Percentiles rank a stretch among this genome's conserved stretches.
Conservation (phyloP, 2,329 filamentous ascomycete species). For the Aspergillus neotritici region DNA sequence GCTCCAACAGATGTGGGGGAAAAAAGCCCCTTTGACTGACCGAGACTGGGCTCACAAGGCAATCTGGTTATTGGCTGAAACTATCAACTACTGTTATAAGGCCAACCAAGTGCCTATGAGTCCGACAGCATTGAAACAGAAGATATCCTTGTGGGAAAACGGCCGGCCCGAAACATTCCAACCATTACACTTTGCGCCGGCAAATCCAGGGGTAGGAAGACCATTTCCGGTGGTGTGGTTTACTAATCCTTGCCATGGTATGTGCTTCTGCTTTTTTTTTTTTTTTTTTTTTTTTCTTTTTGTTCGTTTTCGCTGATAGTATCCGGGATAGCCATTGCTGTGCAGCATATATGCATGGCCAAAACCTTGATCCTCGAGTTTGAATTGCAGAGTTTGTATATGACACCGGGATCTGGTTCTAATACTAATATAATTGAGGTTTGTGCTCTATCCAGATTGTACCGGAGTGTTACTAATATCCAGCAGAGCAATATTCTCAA, state of each 20-base stretch:
- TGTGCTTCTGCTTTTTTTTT: neutral
- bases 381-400: conserved; percentile 16
- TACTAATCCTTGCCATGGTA: conserved; percentile 30
- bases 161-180: conserved; percentile 23
- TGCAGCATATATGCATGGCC: conserved; percentile 31
- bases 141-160: conserved; percentile 26
- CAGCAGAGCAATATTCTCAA: conserved; percentile 20
- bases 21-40: conserved; percentile 20
- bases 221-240: conserved; percentile 32
- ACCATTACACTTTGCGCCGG: conserved; percentile 26
- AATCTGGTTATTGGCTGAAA: conserved; percentile 31
- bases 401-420: conserved; percentile 9
- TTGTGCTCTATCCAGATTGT: neutral
- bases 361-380: conserved; percentile 24
- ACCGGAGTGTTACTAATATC: neutral
- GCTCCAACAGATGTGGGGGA: conserved; percentile 24
- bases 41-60: conserved; percentile 31
- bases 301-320: neutral
- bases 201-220: conserved; percentile 22
- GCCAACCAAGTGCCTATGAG: conserved; percentile 14
- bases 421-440: conserved; percentile 21
- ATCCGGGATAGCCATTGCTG: conserved; percentile 10
- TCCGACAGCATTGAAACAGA: conserved; percentile 18
- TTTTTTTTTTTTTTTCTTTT: neutral
- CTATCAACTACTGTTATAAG: conserved; percentile 30